Percentiles rank a stretch among this genome's conserved stretches.
phyloP scores from a whole-genome alignment of 2,329 filamentous ascomycete genomes.

The Periconia macrospinosa region DNA sequence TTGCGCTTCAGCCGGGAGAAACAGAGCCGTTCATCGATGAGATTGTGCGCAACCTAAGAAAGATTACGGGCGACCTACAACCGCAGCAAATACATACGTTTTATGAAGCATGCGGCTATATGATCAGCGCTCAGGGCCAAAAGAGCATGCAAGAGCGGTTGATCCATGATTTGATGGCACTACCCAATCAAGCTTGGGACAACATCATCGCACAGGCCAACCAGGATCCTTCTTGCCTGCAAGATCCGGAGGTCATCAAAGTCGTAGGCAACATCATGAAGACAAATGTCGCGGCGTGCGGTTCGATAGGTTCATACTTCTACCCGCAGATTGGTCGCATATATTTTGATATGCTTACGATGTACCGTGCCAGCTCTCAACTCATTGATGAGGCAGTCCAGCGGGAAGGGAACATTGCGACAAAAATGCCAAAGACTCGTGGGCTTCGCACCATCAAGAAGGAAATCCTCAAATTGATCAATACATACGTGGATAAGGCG shows the following conservation, averaged over 20 bases:
- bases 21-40: slow-evolving; percentile 97
- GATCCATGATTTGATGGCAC: slow-evolving; percentile 86
- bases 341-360: slow-evolving; percentile 97
- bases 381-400: slow-evolving; percentile 93
- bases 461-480: slow-evolving; percentile 96
- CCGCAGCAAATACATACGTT: slow-evolving; percentile 99
- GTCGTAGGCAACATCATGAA: slow-evolving; percentile 99
- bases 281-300: slow-evolving; percentile 98
- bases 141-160: slow-evolving; percentile 91
- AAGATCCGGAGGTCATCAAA: slow-evolving; percentile 95
- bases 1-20: slow-evolving; percentile 92
- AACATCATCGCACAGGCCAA: slow-evolving; percentile 89
- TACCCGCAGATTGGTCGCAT: slow-evolving; percentile 97
- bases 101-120: slow-evolving; percentile 98
- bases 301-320: slow-evolving; percentile 95
- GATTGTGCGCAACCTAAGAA: slow-evolving; percentile 92
- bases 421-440: slow-evolving; percentile 95
- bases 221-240: slow-evolving; percentile 79
- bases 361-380: slow-evolving; percentile 97
- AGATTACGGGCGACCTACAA: slow-evolving; percentile 92
- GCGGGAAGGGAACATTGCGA: slow-evolving; percentile 85
- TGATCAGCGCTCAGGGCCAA: slow-evolving; percentile 97
- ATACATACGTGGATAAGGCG: slow-evolving; percentile 96
- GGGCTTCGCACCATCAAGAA: slow-evolving; percentile 98
- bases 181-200: slow-evolving; percentile 94